phyloP scores from a whole-genome alignment of 148 eudicot species.

The Silene uniflora region DNA sequence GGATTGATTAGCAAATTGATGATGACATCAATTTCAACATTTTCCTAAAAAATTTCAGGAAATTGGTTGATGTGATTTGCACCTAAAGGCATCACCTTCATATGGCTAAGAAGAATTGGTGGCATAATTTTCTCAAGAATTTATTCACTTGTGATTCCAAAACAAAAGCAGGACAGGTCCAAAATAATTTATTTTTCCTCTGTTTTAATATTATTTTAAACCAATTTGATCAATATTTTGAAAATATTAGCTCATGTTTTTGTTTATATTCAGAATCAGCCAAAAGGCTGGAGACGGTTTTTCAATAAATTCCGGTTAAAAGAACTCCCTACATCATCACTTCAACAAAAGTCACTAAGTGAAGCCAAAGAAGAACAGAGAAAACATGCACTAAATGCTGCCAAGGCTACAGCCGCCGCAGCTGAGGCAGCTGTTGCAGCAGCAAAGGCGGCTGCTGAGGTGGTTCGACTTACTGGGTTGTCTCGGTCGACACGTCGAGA shows the following conservation, averaged over 20 bases:
- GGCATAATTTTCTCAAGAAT: conserved; percentile 57
- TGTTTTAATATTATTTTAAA: too few relatives aligned
- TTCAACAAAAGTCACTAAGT: conserved; percentile 34
- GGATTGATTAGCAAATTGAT: too few relatives aligned
- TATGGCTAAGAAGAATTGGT: conserved; percentile 73
- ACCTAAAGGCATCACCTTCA: background rate
- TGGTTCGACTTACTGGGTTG: conserved; percentile 56
- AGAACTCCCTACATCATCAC: conserved; percentile 40
- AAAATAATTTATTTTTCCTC: too few relatives aligned
- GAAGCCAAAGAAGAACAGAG: conserved; percentile 73
- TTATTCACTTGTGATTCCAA: conserved; percentile 52
- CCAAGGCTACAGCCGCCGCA: conserved; percentile 76
- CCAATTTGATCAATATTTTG: too few relatives aligned
- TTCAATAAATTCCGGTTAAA: conserved; percentile 42
- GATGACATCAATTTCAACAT: background rate
- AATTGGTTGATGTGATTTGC: background rate
- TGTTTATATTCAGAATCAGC: conserved; percentile 24
- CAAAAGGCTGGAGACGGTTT: conserved; percentile 58
- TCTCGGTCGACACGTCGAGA: conserved; percentile 26
- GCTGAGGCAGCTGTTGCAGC: conserved; percentile 93
- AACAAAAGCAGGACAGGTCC: conserved; percentile 49
- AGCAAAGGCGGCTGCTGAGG: conserved; percentile 87
- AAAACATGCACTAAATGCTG: conserved; percentile 67
- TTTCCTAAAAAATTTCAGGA: background rate
- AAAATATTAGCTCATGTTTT: too few relatives aligned